Base-by-base conservation (phyloP, 2,329 filamentous ascomycete genomes). In the Botryotinia convoluta region DNA sequence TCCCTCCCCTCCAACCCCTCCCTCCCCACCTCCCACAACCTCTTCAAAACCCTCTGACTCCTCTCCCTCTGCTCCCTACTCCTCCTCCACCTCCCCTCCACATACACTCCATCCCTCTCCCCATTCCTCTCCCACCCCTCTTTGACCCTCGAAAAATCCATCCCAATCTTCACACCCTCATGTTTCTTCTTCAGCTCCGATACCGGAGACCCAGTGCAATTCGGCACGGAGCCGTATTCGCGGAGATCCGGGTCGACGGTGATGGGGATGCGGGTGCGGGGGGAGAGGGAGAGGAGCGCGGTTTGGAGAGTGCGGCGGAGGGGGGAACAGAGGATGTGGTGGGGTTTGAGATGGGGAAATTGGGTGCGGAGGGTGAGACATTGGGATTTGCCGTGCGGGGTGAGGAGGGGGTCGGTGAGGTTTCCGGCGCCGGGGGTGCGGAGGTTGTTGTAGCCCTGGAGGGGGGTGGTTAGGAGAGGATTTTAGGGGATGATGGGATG, bases 271-370 rank as follows among this genome's bases (percentile, higher is more conserved):
- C 1, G 12, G 16, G 59, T 60, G 9, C 29, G 18, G 22, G 35
- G 18, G 12, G 32, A 14, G 3, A 61, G 35, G 0, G 20, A 12
- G 0, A 37, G 35, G 2, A 61, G 20, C 0, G 32, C 59, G 6
- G 59, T 61, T 16, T 61, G 59, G 0, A 61, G 20, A 0, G 59
- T 61, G 10, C 59, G 59, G 1, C 32, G 59, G 0, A 61, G 59
- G 0, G 59, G 59, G 4, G 59, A 61, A 3, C 59, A 61, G 32
- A 61, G 59, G 18, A 61, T 61, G 59, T 37, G 35, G 0, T 9
- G 20, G 20, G 59, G 59, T 1, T 37, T 12, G 32, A 61, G 59
- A 37, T 14, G 59, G 1, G 59, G 8, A 10, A 61, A 26, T 61
- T 61, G 32, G 2, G 32, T 61, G 20, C 10, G 32, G 2, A 61